Conservation (phyloP, 805 yeast genomes). For the Isabelozyma heimii region DNA sequence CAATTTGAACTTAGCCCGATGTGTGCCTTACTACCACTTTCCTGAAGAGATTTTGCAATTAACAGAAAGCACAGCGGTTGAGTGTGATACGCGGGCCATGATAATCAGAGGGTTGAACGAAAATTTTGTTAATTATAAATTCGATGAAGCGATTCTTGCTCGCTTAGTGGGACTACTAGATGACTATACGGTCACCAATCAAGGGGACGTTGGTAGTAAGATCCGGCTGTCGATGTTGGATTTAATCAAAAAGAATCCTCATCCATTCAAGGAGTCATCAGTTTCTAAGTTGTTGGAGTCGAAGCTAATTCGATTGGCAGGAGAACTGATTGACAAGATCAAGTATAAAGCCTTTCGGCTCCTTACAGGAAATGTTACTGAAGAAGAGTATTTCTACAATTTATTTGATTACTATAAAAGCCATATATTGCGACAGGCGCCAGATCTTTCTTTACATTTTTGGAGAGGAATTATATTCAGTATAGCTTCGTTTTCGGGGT, state of each 20-base stretch:
- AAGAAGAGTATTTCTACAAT: conserved; percentile 16
- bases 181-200: conserved; percentile 74
- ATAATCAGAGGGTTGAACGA: conserved; percentile 21
- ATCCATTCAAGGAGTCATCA: neutral
- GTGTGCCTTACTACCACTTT: conserved; percentile 27
- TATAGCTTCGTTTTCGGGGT: conserved; percentile 55
- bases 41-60: conserved; percentile 18
- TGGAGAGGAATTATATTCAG: conserved; percentile 56
- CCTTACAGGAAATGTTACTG: conserved; percentile 15
- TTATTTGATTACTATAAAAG: conserved; percentile 17
- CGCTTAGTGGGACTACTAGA: conserved; percentile 44
- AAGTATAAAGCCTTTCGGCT: conserved; percentile 42
- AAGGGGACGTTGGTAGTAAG: conserved; percentile 91
- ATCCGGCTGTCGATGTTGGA: conserved; percentile 53
- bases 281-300: neutral
- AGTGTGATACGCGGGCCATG: conserved; percentile 26
- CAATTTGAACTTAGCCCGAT: conserved; percentile 34
- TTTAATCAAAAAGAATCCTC: conserved; percentile 30
- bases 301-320: conserved; percentile 52
- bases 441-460: conserved; percentile 31
- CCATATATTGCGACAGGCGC: conserved; percentile 8
- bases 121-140: conserved; percentile 2
- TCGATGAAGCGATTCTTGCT: conserved; percentile 6
- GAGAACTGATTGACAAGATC: conserved; percentile 61
- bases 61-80: conserved; percentile 20